Base-by-base conservation (phyloP, 2,329 filamentous ascomycete species). In the Fusarium hainanense region DNA sequence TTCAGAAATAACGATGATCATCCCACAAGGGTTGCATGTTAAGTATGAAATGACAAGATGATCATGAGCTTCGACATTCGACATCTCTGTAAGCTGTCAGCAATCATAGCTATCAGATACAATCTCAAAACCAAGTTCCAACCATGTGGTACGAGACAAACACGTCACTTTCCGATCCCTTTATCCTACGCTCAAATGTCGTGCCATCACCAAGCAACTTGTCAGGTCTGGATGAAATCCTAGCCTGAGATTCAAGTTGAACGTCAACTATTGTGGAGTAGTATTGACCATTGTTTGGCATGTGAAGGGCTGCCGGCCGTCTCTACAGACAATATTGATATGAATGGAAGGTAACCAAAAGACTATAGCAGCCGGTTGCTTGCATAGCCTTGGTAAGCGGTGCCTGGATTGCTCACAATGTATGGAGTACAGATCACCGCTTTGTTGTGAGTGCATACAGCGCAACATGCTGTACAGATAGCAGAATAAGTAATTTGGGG, bases 121-220 rank as follows among this genome's bases (percentile, higher is more conserved):
- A 14, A 28, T 13, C 11, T 16, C 4, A 43, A 42, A 27, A 28
- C 27, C 25, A 27, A 58, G 32, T 57, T 54, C 50, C 30, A 49
- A 42, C 11, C 43, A 58, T 66, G 57, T 54, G 42, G 23, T 70
- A 48, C 32, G 52, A 37, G 54, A 41, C 30, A 46, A 72, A 72
- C 58, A 66, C 46, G 60, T 54, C 54, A 69, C 48, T 65, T 34
- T 20, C 13, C 46, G 52, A n/a, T 7, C 57, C 57, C 62, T 64
- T 47, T 54, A 46, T 51, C 49, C 70, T 54, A 43, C 60, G 48
- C 65, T 62, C 49, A 34, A 48, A 58, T 47, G 34, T 54, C 11
- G 47, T 54, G 28, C 62, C 44, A 50, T 49, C 34, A 48, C 23
- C 20, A 63, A 50, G 63, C n/a, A 47, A 30, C 44, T 54, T 48